phyloP scores from a whole-genome alignment of 1,284 basidiomycete genomes.

The Entoloma clypeatum region DNA sequence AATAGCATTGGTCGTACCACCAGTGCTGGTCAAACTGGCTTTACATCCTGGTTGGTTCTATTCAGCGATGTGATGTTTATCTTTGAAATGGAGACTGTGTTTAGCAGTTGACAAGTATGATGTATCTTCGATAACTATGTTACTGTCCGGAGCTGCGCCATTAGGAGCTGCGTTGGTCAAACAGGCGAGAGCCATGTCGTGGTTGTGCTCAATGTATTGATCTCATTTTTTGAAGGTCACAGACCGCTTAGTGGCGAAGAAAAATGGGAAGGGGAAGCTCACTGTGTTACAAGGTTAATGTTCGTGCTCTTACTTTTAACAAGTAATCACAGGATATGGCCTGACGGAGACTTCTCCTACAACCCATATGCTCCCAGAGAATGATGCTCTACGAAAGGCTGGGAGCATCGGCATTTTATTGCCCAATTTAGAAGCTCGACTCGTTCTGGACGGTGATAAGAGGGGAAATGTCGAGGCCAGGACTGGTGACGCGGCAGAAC shows the following conservation, averaged over 20 bases:
- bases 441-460: slow-evolving; percentile 62
- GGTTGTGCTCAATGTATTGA: background rate
- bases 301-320: too few relatives aligned
- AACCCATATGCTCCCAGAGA: slow-evolving; percentile 42
- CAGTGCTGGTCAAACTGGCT: slow-evolving; percentile 72
- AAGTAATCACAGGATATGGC: slow-evolving; percentile 55
- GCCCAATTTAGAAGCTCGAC: slow-evolving; percentile 74
- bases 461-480: slow-evolving; percentile 48
- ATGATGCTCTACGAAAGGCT: slow-evolving; percentile 40
- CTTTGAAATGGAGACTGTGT: too few relatives aligned
- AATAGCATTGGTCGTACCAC: slow-evolving; percentile 71
- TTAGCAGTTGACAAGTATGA: slow-evolving; percentile 68
- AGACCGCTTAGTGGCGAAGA: slow-evolving; percentile 29
- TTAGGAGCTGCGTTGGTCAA: slow-evolving; percentile 61
- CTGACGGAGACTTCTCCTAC: slow-evolving; percentile 77
- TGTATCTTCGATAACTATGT: slow-evolving; percentile 52
- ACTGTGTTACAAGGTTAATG: too few relatives aligned
- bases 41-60: slow-evolving; percentile 55
- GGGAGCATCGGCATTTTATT: slow-evolving; percentile 72
- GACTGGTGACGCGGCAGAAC: slow-evolving; percentile 30
- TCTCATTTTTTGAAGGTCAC: slow-evolving; percentile 29
- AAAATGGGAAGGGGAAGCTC: slow-evolving; percentile 26
- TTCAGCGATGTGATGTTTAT: too few relatives aligned
- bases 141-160: slow-evolving; percentile 83
- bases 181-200: slow-evolving; percentile 32